These are phyloP conservation scores for Metschnikowia drakensbergensis DNA, from an alignment of 805 yeast species.

Conservation along the genomic window DNA sequence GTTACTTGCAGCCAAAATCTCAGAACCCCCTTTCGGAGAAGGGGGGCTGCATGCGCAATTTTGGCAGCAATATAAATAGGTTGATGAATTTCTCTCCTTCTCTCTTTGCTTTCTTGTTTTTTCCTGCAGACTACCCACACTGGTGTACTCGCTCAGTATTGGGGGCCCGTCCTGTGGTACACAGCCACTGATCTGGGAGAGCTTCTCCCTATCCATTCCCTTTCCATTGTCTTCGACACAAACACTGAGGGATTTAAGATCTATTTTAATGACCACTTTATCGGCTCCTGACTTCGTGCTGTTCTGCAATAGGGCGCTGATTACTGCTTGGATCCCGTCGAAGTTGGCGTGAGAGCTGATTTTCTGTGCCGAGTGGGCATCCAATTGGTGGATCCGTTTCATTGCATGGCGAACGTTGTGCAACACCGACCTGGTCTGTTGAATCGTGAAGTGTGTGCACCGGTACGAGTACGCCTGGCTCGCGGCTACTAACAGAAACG, in stretches of 20 bases:
- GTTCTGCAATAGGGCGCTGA: constrained; percentile 52
- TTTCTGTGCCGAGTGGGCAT: background rate
- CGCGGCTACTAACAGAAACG: background rate
- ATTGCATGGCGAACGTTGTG: background rate
- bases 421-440: too few relatives aligned
- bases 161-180: background rate
- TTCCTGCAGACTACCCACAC: background rate
- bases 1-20: background rate
- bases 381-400: background rate
- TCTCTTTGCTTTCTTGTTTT: background rate
- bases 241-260: constrained; percentile 30
- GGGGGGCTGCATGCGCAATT: background rate
- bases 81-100: background rate
- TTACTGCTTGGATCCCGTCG: constrained; percentile 36
- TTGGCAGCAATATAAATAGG: background rate
- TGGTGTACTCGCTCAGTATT: background rate
- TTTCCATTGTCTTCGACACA: constrained; percentile 64
- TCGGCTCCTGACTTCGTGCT: constrained; percentile 52
- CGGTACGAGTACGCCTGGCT: background rate
- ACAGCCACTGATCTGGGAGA: background rate
- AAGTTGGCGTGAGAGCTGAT: constrained; percentile 35
- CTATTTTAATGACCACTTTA: constrained; percentile 30
- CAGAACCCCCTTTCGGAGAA: background rate
- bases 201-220: constrained; percentile 45
- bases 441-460: too few relatives aligned